Evolutionary conservation across 345 rosid genomes (phyloP).

Genomic region (Dimocarpus longan): DNA sequence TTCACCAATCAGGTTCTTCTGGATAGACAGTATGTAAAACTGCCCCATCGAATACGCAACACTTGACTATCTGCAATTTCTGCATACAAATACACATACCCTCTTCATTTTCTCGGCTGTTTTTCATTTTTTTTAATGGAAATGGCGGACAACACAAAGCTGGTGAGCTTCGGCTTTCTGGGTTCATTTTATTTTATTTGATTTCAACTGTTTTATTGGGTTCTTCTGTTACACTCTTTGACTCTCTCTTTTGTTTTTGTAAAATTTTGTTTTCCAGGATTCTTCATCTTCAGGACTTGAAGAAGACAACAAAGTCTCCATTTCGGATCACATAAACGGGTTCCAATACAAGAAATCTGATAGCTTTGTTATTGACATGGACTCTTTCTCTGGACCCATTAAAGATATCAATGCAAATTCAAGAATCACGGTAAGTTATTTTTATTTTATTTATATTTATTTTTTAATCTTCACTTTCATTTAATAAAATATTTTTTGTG

Average conservation of each 20-base stretch:
- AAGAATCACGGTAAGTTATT: slow-evolving; percentile 44
- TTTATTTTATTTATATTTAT: neutral
- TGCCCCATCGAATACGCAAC: slow-evolving; percentile 37
- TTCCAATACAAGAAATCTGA: slow-evolving; percentile 58
- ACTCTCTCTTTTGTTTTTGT: neutral
- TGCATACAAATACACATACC: neutral
- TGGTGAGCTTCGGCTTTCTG: slow-evolving; percentile 40
- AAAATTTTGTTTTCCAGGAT: neutral
- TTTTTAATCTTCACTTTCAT: neutral
- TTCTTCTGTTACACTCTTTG: neutral
- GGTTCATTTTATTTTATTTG: slow-evolving; percentile 5
- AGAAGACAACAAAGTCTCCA: slow-evolving; percentile 36
- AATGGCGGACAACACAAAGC: slow-evolving; percentile 56
- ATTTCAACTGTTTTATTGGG: slow-evolving; percentile 31
- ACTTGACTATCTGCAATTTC: neutral
- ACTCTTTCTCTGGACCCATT: slow-evolving; percentile 45
- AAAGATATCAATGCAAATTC: slow-evolving; percentile 53
- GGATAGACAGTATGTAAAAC: slow-evolving; percentile 10
- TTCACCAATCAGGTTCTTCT: slow-evolving; percentile 21
- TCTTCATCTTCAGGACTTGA: slow-evolving; percentile 1
- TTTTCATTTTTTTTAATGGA: slow-evolving; percentile 26
- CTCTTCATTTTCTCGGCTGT: neutral
- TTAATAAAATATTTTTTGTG: neutral
- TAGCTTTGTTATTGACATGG: slow-evolving; percentile 73
- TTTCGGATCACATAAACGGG: slow-evolving; percentile 54